Percentiles rank a stretch among this genome's conserved stretches.
These are phyloP conservation scores for Russula foetens DNA, from an alignment of 768 basidiomycete species.

Conservation along the genomic window DNA sequence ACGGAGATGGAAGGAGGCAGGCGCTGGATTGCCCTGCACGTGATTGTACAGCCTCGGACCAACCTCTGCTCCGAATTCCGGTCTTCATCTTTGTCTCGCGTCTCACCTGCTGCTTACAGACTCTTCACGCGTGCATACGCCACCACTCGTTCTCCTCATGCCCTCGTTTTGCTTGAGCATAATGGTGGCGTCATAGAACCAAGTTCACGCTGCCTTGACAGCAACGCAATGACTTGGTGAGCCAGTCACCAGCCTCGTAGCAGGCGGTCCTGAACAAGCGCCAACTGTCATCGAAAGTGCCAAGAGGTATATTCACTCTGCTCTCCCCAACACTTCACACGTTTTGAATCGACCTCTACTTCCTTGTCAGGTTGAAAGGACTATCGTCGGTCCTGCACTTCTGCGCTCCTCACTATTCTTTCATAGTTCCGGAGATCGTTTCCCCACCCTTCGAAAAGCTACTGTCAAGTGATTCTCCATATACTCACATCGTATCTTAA, in stretches of 20 bases:
- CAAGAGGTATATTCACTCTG: slow-evolving; percentile 54
- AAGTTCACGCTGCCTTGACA: slow-evolving; percentile 82
- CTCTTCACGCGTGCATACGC: slow-evolving; percentile 42
- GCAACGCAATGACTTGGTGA: slow-evolving; percentile 85
- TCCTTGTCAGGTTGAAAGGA: slow-evolving; percentile 49
- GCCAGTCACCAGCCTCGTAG: slow-evolving; percentile 69
- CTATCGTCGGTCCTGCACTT: slow-evolving; percentile 62
- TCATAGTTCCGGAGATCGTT: slow-evolving; percentile 65
- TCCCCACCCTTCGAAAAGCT: slow-evolving; percentile 77
- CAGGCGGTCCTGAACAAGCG: slow-evolving; percentile 64
- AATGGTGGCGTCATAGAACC: slow-evolving; percentile 73
- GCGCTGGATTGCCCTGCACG: slow-evolving; percentile 4
- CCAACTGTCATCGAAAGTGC: slow-evolving; percentile 59
- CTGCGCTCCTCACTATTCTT: slow-evolving; percentile 58
- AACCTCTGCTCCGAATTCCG: not conserved
- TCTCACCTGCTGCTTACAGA: not conserved
- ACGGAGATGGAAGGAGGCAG: no score
- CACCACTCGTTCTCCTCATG: slow-evolving; percentile 56
- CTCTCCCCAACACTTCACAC: not conserved
- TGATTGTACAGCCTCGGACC: not conserved
- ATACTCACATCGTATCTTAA: slow-evolving; percentile 60
- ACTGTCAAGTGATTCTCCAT: slow-evolving; percentile 52
- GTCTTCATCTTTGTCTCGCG: not conserved
- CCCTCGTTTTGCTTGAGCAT: slow-evolving; percentile 86
- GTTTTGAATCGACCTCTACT: not conserved